A percentile compares a stretch with the other conserved stretches of the same genome.
These are phyloP conservation scores for Aspergillus niger DNA, from an alignment of 2,329 filamentous ascomycete species.

Conservation along the genomic window DNA sequence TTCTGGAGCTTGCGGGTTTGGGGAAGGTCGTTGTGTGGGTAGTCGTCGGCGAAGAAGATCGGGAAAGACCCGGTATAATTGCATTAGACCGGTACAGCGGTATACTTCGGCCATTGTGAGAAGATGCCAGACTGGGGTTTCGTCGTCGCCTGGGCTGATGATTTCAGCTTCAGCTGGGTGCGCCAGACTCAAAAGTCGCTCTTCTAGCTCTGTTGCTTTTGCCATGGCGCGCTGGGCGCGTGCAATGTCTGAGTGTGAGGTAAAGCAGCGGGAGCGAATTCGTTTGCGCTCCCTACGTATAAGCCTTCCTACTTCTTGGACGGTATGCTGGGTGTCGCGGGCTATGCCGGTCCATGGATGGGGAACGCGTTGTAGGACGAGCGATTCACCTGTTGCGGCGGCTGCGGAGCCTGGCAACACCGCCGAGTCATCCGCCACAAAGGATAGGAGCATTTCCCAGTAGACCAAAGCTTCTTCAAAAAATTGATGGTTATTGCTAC, in stretches of 20 bases:
- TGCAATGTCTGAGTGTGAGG: slow-evolving; percentile 38
- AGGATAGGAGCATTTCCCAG: slow-evolving; percentile 62
- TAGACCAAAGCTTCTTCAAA: slow-evolving; percentile 60
- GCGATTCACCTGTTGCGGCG: slow-evolving; percentile 27
- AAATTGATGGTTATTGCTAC: slow-evolving; percentile 52
- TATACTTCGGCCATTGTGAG: slow-evolving; percentile 57
- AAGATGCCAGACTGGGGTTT: slow-evolving; percentile 56
- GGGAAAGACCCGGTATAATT: slow-evolving; percentile 58
- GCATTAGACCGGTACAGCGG: slow-evolving; percentile 55
- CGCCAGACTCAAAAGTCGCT: slow-evolving; percentile 50
- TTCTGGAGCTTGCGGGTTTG: background rate
- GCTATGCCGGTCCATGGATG: slow-evolving; percentile 45
- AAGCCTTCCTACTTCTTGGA: slow-evolving; percentile 50
- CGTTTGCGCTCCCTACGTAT: slow-evolving; percentile 40
- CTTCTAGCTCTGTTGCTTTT: slow-evolving; percentile 47
- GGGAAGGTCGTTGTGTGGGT: slow-evolving; percentile 18
- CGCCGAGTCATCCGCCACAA: slow-evolving; percentile 48
- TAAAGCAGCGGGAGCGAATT: slow-evolving; percentile 38
- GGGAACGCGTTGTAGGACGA: slow-evolving; percentile 38
- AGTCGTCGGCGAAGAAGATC: slow-evolving; percentile 51
- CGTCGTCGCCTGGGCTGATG: slow-evolving; percentile 54
- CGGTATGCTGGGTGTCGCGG: slow-evolving; percentile 38
- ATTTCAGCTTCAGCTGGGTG: slow-evolving; percentile 52
- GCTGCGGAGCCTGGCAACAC: slow-evolving; percentile 26
- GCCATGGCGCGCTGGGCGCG: slow-evolving; percentile 39